Percentiles rank a stretch among this genome's conserved stretches.
Evolutionary conservation across 179 eudicot genomes (phyloP).

Genomic region (Spergularia azorica): DNA sequence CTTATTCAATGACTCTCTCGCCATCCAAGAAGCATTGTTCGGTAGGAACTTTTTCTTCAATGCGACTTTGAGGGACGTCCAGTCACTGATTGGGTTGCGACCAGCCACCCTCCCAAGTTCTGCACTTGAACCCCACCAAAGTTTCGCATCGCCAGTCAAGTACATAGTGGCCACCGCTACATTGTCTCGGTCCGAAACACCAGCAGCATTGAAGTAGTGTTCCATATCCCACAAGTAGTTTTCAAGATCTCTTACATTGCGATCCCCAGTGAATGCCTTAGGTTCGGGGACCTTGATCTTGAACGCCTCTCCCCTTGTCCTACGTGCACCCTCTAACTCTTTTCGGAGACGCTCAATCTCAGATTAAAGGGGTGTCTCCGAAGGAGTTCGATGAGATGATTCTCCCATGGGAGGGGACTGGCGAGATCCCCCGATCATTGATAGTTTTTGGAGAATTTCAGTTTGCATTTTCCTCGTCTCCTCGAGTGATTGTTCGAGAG

Average conservation of each 20-base stretch:
- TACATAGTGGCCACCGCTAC: neutral
- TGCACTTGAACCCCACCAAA: neutral
- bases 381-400: no score
- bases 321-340: no score
- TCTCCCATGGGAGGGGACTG: no score
- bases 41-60: neutral
- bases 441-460: no score
- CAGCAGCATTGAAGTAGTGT: neutral
- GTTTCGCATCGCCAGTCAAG: neutral
- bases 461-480: no score
- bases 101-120: neutral
- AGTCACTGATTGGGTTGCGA: rapidly evolving
- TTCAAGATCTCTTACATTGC: neutral
- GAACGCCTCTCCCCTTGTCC: no score
- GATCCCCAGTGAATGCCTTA: neutral
- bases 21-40: neutral
- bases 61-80: neutral
- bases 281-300: neutral
- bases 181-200: neutral
- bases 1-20: neutral
- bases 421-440: no score
- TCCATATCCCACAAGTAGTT: slow-evolving; percentile 3
- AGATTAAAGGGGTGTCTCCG: no score
- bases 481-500: no score
- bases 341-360: no score